phyloP scores from a whole-genome alignment of 495 filamentous ascomycete genomes.

The Lasiosphaeria hispida region DNA sequence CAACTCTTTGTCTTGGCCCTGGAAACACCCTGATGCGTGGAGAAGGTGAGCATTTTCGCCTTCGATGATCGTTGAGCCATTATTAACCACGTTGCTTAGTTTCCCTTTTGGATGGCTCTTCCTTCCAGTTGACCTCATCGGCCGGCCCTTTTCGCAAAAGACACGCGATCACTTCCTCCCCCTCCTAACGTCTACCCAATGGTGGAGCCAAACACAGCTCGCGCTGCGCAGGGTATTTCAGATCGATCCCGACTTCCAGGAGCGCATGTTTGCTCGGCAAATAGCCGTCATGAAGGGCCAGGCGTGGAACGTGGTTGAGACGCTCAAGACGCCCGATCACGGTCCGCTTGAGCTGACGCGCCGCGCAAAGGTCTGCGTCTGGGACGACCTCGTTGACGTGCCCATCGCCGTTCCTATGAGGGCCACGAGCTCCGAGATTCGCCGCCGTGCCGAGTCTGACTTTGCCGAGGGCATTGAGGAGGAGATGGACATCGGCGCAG shows the following conservation, averaged over 20 bases:
- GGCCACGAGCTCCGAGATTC: constrained; percentile 73
- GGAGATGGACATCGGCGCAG: constrained; percentile 88
- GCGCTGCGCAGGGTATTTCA: constrained; percentile 80
- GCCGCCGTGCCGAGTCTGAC: constrained; percentile 49
- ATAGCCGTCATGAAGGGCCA: constrained; percentile 99
- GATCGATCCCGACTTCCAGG: constrained; percentile 92
- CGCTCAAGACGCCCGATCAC: constrained; percentile 85
- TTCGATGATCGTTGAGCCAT: too few species aligned
- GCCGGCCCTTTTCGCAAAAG: constrained; percentile 89
- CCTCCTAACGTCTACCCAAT: constrained; percentile 84
- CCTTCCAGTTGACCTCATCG: constrained; percentile 92
- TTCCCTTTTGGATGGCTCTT: constrained; percentile 99
- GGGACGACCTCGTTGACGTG: constrained; percentile 96
- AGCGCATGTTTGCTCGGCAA: constrained; percentile 94
- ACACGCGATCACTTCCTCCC: constrained; percentile 93
- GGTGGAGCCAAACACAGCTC: constrained; percentile 95
- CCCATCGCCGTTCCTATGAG: constrained; percentile 89
- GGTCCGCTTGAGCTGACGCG: constrained; percentile 91
- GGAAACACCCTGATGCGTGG: constrained; percentile 97
- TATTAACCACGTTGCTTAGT: constrained; percentile 42
- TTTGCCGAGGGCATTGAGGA: constrained; percentile 52
- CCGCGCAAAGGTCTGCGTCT: constrained; percentile 87
- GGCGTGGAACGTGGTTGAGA: constrained; percentile 98
- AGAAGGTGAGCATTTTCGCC: constrained; percentile 39
- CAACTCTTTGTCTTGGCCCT: constrained; percentile 97